Base-by-base conservation (phyloP, 352 stramenopile genomes). In the Pythium utonaiense region DNA sequence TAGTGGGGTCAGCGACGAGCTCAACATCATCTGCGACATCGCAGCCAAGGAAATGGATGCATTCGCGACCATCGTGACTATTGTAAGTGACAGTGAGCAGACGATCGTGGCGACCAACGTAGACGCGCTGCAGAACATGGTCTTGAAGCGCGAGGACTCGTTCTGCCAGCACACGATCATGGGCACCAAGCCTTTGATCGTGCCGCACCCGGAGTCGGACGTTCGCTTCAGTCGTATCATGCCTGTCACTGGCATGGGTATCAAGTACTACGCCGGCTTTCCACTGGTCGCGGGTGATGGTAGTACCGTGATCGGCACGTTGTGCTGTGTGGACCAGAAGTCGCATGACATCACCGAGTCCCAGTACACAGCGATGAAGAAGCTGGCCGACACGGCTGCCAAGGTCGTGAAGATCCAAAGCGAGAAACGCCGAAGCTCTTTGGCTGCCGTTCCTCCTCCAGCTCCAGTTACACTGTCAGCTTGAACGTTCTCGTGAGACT, bases 251-350 rank as follows among this genome's bases (percentile, higher is more conserved):
- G 57, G 53, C 31, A 73, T 79, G 55, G 66, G 65, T 5, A 62
- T 83, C 30, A 76, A 73, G 53, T 92, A 86, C 61, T 90, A 92
- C 75, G 88, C 75, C 59, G 83, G 83, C 1, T 89, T 90, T 28
- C 83, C 83, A 19, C 55, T 92, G 9, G 30, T 82, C 5, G 65
- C 47, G 0, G 60, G 45, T 1, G 61, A 54, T 19, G 50, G 59
- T 27, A 57, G 57, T 14, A 57, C 49, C 5, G 64, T 87, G 33
- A 83, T 91, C 52, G 82, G 80, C 8, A 77, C 73, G 16, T 53
- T 92, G n/a, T 89, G 80, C 52, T 73, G 66, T 33, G 45, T 73
- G 16, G 57, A 73, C 56, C 31, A 60, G 10, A 62, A 65, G 53
- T 61, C 60, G 12, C 55, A 54, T 38, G 52, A 73, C 22, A 44